These are phyloP conservation scores for Gliomastix tumulicola DNA, from an alignment of 2,329 filamentous ascomycete genomes.

Conservation along the genomic window DNA sequence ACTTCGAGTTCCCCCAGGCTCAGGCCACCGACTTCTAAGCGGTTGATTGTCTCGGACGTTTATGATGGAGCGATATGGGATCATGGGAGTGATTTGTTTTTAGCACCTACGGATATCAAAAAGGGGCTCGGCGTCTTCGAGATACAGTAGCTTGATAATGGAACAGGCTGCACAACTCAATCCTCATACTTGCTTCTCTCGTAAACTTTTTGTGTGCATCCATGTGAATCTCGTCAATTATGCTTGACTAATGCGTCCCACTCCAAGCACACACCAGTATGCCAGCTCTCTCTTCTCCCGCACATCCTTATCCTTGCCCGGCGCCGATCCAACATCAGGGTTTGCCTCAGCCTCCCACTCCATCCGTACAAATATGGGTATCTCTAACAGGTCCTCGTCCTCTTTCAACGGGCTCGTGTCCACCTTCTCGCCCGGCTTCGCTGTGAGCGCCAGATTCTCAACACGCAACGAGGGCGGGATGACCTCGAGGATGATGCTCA, in stretches of 20 bases:
- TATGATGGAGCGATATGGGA: constrained; percentile 1
- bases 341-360: constrained; percentile 77
- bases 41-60: constrained; percentile 6
- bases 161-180: constrained; percentile 37
- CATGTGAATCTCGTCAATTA: constrained; percentile 8
- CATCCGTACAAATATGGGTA: constrained; percentile 86
- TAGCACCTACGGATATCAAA: constrained; percentile 20
- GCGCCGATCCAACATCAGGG: constrained; percentile 53
- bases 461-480: constrained; percentile 54
- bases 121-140: constrained; percentile 43
- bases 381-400: constrained; percentile 68
- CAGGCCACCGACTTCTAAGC: constrained; percentile 5
- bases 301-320: constrained; percentile 48
- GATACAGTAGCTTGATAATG: constrained; percentile 41
- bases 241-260: constrained; percentile 66
- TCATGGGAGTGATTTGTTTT: constrained; percentile 21
- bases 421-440: constrained; percentile 24
- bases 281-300: constrained; percentile 82
- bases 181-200: no score
- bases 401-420: constrained; percentile 43
- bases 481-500: constrained; percentile 87
- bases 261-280: constrained; percentile 90
- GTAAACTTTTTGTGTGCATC: constrained; percentile 6
- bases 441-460: constrained; percentile 21
- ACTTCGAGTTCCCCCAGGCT: constrained; percentile 97